phyloP scores from a whole-genome alignment of 2,329 filamentous ascomycete genomes.

The Drechslerella coelobrocha region DNA sequence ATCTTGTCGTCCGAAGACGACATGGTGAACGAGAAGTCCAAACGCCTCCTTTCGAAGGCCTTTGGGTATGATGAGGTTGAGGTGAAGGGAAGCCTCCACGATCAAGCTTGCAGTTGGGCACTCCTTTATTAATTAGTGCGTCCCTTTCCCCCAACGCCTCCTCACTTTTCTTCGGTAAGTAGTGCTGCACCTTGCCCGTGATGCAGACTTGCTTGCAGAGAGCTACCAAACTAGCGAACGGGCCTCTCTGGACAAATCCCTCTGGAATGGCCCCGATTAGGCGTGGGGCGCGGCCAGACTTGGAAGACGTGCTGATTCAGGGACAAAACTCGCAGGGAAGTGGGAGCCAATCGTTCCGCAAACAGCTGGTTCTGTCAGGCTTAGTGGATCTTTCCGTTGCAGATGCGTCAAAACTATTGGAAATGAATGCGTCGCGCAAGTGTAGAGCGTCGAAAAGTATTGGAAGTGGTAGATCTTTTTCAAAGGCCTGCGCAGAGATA shows the following conservation, averaged over 20 bases:
- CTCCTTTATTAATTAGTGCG: constrained; percentile 37
- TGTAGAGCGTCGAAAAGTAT: background rate
- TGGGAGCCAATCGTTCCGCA: constrained; percentile 50
- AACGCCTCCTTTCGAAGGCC: constrained; percentile 47
- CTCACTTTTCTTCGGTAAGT: constrained; percentile 47
- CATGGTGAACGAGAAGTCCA: constrained; percentile 39
- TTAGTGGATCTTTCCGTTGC: constrained; percentile 35
- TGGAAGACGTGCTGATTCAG: constrained; percentile 45
- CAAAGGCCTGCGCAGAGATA: constrained; percentile 24
- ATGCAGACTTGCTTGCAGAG: constrained; percentile 39
- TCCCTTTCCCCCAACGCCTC: constrained; percentile 35
- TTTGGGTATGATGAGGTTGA: constrained; percentile 26
- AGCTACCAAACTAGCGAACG: constrained; percentile 45
- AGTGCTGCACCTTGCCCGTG: constrained; percentile 36
- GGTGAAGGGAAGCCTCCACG: constrained; percentile 16
- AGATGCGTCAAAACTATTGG: constrained; percentile 42
- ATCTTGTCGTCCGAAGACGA: constrained; percentile 50
- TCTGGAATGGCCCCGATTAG: constrained; percentile 30
- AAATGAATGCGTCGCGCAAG: constrained; percentile 8
- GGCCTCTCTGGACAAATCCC: constrained; percentile 43
- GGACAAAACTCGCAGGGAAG: constrained; percentile 49
- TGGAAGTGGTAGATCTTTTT: constrained; percentile 16
- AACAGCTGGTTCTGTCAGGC: constrained; percentile 45
- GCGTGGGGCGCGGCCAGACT: constrained; percentile 42
- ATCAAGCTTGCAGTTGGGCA: constrained; percentile 15